A percentile compares a stretch with the other conserved stretches of the same genome.
phyloP scores from a whole-genome alignment of 495 filamentous ascomycete genomes.

The Tuber calosporum region DNA sequence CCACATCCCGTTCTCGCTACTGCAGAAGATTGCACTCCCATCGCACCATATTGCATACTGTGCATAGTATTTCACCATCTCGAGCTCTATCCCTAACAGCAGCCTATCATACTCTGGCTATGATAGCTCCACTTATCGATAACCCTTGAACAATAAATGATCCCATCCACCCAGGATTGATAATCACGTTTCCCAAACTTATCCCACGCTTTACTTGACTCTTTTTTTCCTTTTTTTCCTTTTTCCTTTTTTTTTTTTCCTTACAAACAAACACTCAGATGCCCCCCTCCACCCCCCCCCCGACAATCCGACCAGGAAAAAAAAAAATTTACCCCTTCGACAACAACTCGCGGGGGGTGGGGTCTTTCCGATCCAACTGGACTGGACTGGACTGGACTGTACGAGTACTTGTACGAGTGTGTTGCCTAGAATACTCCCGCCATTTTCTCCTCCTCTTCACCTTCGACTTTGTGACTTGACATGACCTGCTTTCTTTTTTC shows the following conservation, averaged over 20 bases:
- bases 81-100: not conserved
- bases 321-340: too few relatives aligned
- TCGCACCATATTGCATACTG: not conserved
- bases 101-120: not conserved
- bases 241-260: not conserved
- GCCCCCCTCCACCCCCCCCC: too few relatives aligned
- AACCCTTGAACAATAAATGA: too few relatives aligned
- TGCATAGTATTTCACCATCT: too few relatives aligned
- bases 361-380: not conserved
- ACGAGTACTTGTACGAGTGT: too few relatives aligned
- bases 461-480: not conserved
- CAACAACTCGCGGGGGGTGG: not conserved
- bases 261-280: not conserved
- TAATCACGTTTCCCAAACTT: not conserved
- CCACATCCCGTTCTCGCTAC: slow-evolving; percentile 1
- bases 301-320: not conserved
- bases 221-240: not conserved
- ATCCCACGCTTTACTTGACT: not conserved
- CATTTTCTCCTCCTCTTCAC: not conserved
- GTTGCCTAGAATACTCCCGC: slow-evolving; percentile 1
- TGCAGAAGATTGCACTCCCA: not conserved
- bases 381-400: too few relatives aligned
- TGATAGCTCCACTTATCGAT: not conserved
- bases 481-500: not conserved
- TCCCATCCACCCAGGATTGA: not conserved